Percentiles rank a stretch among this genome's conserved stretches.
phyloP scores from a whole-genome alignment of 2,329 filamentous ascomycete species.

The Lachnellula suecica region DNA sequence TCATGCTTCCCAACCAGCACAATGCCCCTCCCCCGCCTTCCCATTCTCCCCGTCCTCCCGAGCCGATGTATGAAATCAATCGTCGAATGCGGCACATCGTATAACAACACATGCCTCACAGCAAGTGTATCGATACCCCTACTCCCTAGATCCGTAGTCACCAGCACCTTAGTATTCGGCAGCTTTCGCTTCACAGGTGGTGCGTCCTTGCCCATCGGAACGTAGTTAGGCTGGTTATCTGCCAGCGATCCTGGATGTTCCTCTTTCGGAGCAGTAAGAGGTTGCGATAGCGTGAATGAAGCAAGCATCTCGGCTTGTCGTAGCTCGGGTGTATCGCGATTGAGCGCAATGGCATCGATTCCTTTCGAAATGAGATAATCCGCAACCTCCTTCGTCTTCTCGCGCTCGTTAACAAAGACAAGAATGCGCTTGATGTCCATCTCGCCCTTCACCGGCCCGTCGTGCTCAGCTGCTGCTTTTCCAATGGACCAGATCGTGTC shows the following conservation, averaged over 20 bases:
- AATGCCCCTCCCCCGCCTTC: constrained; percentile 81
- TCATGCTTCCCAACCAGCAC: constrained; percentile 90
- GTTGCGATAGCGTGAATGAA: constrained; percentile 61
- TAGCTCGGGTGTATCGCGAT: constrained; percentile 77
- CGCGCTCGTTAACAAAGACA: constrained; percentile 95
- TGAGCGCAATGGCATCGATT: constrained; percentile 82
- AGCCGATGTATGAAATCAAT: constrained; percentile 98
- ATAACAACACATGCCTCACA: constrained; percentile 87
- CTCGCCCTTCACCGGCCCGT: constrained; percentile 53
- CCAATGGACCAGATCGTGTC: constrained; percentile 94
- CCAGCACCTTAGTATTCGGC: constrained; percentile 82
- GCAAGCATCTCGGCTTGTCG: constrained; percentile 76
- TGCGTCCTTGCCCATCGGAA: constrained; percentile 27
- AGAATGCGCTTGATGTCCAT: constrained; percentile 80
- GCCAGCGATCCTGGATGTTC: constrained; percentile 40
- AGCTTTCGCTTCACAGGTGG: constrained; percentile 41
- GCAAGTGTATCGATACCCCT: constrained; percentile 92
- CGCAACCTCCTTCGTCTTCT: constrained; percentile 79
- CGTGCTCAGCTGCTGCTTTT: constrained; percentile 64
- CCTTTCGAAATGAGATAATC: constrained; percentile 79
- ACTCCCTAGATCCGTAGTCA: constrained; percentile 90
- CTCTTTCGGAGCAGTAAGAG: constrained; percentile 34
- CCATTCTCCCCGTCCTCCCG: constrained; percentile 90
- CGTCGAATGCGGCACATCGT: constrained; percentile 95
- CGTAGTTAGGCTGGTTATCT: constrained; percentile 34